Percentiles rank a stretch among this genome's conserved stretches.
These are phyloP conservation scores for Candida namnaoensis DNA, from an alignment of 805 yeast species.

Conservation along the genomic window DNA sequence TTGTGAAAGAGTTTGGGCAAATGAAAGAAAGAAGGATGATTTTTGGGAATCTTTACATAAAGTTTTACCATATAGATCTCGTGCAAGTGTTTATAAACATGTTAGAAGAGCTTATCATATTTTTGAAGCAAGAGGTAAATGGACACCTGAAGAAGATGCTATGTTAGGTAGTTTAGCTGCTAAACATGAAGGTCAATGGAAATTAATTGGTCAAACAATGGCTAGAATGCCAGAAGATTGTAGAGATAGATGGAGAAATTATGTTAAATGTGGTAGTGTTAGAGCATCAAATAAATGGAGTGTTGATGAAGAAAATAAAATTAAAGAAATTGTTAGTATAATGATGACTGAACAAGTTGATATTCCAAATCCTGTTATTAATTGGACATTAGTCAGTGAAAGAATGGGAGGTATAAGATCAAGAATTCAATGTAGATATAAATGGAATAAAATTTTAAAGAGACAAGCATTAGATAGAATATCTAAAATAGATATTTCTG, in stretches of 20 bases:
- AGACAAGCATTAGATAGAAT: constrained; percentile 42
- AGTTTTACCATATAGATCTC: constrained; percentile 75
- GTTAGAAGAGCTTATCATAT: constrained; percentile 85
- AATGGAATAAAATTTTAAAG: constrained; percentile 79
- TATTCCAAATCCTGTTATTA: constrained; percentile 37
- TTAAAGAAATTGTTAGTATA: constrained; percentile 45
- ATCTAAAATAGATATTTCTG: constrained; percentile 34
- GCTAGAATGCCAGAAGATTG: constrained; percentile 98
- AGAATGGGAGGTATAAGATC: constrained; percentile 83
- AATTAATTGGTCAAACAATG: constrained; percentile 66
- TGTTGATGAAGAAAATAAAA: constrained; percentile 53
- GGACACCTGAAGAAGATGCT: constrained; percentile 80
- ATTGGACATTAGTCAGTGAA: constrained; percentile 91
- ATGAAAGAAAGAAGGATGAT: constrained; percentile 75
- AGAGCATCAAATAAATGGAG: constrained; percentile 80
- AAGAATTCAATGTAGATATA: constrained; percentile 90
- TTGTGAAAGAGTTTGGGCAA: constrained; percentile 82
- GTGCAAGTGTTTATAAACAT: constrained; percentile 89
- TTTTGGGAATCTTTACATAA: constrained; percentile 82
- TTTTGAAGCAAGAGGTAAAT: constrained; percentile 80
- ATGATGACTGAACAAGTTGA: constrained; percentile 31
- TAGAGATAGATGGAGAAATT: constrained; percentile 93
- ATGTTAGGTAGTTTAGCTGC: constrained; percentile 53
- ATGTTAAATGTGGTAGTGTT: constrained; percentile 80
- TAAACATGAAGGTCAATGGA: constrained; percentile 81